Evolutionary conservation across 2,329 filamentous ascomycete species (phyloP), one percentile per base, ranked within the genome.

Genomic region (Fusarium equiseti): DNA sequence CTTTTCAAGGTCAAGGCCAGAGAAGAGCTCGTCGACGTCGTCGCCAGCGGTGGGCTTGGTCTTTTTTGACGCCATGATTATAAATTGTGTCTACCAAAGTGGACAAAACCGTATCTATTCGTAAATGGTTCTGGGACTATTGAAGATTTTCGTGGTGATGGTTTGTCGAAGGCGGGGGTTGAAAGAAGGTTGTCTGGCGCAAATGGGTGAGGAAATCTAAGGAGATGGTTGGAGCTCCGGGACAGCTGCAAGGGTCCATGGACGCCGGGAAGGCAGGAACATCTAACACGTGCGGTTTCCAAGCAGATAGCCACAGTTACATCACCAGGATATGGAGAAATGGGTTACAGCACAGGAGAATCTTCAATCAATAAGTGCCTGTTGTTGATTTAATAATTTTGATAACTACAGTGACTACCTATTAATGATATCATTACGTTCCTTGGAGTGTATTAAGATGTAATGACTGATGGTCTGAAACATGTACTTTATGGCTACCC

Each of bases 11-110:
- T 84, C 85, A 75, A 92, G 87, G 66, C 86, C 88, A 68, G 89
- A 87, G 77, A 92, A 89, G 74, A 92, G 87, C 71, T 91, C 88
- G 75, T 90, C 89, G 77, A 90, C 88, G 77, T 89, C 87, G 67
- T 86, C 84, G 38, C 60, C 62, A 27, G 86, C 80, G 50, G 82
- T 78, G 31, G 86, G 81, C 79, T 89, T 90, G 63, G 85, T 80
- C 78, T 87, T 88, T 78, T 88, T 90, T 73, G 87, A 84, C 31
- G 89, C 82, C 89, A 91, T 91, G 73, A 63, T 81, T 75, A 46
- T 57, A 59, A 38, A 29, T 40, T 20, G n/a, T 50, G 38, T 26
- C 53, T 56, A 46, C 53, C 40, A 43, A 24, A 32, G 18, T 44
- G 11, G 18, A 49, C 46, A 26, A 44, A 42, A 46, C 35, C n/a